A percentile compares a stretch with the other conserved stretches of the same genome.
Evolutionary conservation across 768 basidiomycete species (phyloP).

Genomic region (Psilocybe sp.): DNA sequence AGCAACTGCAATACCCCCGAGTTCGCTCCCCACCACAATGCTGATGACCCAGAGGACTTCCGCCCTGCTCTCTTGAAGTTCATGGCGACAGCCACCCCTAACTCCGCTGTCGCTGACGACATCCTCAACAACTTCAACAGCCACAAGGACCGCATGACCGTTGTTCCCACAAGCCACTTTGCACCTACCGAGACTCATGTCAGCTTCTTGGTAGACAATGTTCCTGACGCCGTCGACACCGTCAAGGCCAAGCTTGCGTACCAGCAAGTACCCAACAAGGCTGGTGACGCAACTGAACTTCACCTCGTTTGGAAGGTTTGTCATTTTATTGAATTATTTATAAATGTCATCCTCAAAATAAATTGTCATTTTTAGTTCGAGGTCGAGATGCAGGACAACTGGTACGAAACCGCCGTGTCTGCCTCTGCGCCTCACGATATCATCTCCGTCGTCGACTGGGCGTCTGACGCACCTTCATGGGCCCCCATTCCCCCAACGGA

Average conservation of each 20-base stretch:
- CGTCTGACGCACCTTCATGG: slow-evolving; percentile 67
- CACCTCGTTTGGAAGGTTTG: slow-evolving; percentile 80
- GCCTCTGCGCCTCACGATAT: slow-evolving; percentile 72
- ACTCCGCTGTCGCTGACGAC: slow-evolving; percentile 40
- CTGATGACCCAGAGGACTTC: slow-evolving; percentile 36
- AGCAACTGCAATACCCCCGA: slow-evolving; percentile 58
- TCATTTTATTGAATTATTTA: background rate
- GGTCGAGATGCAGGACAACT: slow-evolving; percentile 92
- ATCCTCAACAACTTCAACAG: slow-evolving; percentile 49
- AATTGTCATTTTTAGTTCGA: slow-evolving; percentile 56
- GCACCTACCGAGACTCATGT: slow-evolving; percentile 36
- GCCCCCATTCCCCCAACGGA: slow-evolving; percentile 25
- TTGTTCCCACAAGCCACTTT: slow-evolving; percentile 41
- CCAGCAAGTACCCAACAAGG: slow-evolving; percentile 71
- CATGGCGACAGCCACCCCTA: slow-evolving; percentile 72
- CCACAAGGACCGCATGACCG: slow-evolving; percentile 48
- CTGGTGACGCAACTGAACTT: slow-evolving; percentile 55
- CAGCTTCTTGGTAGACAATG: slow-evolving; percentile 49
- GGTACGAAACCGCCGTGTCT: slow-evolving; percentile 91
- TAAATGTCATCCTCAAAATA: background rate
- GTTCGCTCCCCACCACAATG: slow-evolving; percentile 34
- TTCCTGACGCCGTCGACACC: slow-evolving; percentile 75
- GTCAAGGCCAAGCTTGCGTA: slow-evolving; percentile 82
- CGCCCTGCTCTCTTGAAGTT: slow-evolving; percentile 70
- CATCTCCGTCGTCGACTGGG: slow-evolving; percentile 93